phyloP scores from a whole-genome alignment of 2,329 filamentous ascomycete species.

The Achaetomium macrosporum region DNA sequence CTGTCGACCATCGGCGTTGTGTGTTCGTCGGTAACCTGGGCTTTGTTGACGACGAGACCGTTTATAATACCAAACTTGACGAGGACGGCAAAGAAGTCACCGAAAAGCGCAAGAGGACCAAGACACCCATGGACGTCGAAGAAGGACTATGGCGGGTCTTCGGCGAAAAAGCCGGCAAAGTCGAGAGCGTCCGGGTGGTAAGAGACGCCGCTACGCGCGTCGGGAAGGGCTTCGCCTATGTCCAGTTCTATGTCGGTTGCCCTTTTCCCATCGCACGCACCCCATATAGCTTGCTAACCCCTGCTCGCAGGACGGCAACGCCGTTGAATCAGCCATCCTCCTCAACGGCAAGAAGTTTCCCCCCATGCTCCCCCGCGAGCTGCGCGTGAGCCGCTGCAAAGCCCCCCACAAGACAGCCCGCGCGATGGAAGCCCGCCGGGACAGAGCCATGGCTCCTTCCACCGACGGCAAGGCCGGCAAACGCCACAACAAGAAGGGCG shows the following conservation, averaged over 20 bases:
- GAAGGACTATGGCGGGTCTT: constrained; percentile 89
- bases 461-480: constrained; percentile 29
- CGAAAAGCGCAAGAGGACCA: constrained; percentile 58
- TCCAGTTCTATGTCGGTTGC: constrained; percentile 71
- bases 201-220: constrained; percentile 86
- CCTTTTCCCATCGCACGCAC: constrained; percentile 4
- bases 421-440: constrained; percentile 47
- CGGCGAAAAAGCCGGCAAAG: constrained; percentile 63
- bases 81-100: constrained; percentile 60
- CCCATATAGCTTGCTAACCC: not conserved
- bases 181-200: constrained; percentile 90
- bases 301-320: constrained; percentile 60
- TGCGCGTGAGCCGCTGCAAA: constrained; percentile 84
- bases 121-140: constrained; percentile 76
- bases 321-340: constrained; percentile 84
- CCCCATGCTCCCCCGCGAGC: constrained; percentile 80
- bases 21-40: constrained; percentile 95
- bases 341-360: constrained; percentile 89
- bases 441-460: constrained; percentile 26
- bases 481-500: constrained; percentile 32
- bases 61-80: constrained; percentile 58
- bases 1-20: constrained; percentile 79
- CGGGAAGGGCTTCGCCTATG: constrained; percentile 95
- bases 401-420: constrained; percentile 56
- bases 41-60: constrained; percentile 87